Conservation (phyloP, 108 stramenopile genomes). For the Fragilaria radians region DNA sequence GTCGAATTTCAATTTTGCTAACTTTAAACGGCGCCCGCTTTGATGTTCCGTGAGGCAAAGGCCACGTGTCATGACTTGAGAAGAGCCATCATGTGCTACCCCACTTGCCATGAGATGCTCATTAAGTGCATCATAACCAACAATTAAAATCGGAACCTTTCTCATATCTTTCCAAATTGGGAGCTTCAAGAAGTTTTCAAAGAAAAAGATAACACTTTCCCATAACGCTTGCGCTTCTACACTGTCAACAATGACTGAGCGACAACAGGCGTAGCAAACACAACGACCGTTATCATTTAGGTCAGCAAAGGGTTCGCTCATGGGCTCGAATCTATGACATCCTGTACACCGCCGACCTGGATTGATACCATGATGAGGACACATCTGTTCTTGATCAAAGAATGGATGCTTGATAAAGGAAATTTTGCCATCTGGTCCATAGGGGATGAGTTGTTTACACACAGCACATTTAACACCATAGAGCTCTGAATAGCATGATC, state of each 20-base stretch:
- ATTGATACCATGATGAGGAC: conserved; percentile 32
- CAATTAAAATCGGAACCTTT: conserved; percentile 50
- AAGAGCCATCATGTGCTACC: conserved; percentile 25
- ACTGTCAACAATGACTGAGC: conserved; percentile 45
- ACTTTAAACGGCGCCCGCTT: conserved; percentile 10
- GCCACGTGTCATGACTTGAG: conserved; percentile 53
- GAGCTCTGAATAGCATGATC: conserved; percentile 35
- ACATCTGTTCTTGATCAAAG: conserved; percentile 58
- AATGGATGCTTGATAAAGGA: conserved; percentile 54
- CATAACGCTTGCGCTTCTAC: conserved; percentile 49
- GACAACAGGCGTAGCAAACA: conserved; percentile 55
- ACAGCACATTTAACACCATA: conserved; percentile 52
- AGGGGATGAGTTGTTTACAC: conserved; percentile 42
- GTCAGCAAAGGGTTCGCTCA: conserved; percentile 46
- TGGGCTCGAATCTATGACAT: conserved; percentile 61
- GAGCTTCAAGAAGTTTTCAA: conserved; percentile 41
- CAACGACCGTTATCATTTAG: conserved; percentile 49
- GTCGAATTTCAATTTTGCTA: conserved; percentile 23
- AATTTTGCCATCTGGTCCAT: conserved; percentile 20
- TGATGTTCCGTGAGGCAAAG: conserved; percentile 57
- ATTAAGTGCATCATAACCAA: conserved; percentile 49
- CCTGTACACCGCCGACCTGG: conserved; percentile 50
- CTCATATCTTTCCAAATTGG: conserved; percentile 38
- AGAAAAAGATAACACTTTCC: conserved; percentile 48
- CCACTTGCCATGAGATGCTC: conserved; percentile 21